Evolutionary conservation across 2,329 filamentous ascomycete genomes (phyloP), one percentile per base, ranked within the genome.

Genomic region (Venturia pyrina): DNA sequence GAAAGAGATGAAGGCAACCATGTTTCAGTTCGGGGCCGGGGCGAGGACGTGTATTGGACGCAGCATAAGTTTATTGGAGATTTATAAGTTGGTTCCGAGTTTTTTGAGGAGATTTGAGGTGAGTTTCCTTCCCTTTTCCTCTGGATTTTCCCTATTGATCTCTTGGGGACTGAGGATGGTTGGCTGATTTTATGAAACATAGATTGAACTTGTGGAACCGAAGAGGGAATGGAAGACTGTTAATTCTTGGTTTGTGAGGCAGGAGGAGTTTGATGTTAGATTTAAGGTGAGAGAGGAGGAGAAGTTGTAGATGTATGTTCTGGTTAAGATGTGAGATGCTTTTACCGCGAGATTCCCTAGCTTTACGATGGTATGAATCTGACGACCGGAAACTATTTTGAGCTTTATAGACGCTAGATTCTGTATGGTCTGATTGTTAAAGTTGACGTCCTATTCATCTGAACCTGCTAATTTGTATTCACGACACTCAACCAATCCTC

Each of bases 1-100:
- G 59, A 83, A 82, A 75, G 82, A 85, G 72, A 89, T 89, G 87
- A 86, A 86, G 70, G 85, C 83, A 0, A 81, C 80, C n/a, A 87
- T 89, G 86, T 80, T 89, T 73, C 87, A 90, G 70, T 91, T 91
- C 73, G 88, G 88, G 1, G 88, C 88, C 75, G 88, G 88, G 0
- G 83, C 84, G 13, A 77, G 88, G 70, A 90, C 88, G 1, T 91
- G 88, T 70, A 81, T 84, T 62, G 89, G 89, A 2, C 81, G 80
- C 75, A 81, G 81, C 67, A 79, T 82, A 62, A 77, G 75, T 57
- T 67, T 81, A 68, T 66, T 82, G 67, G 80, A 82, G 72, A 78
- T 82, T 8, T 81, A 81, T 68, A 82, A 82, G 73, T 69, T 82
- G 13, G 78, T 82, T 44, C 80, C 80, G 24, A 81, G 78, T 81